These are phyloP conservation scores for Neckera pumila DNA, from an alignment of 225 moss, liverwort and hornwort species.

Conservation along the genomic window DNA sequence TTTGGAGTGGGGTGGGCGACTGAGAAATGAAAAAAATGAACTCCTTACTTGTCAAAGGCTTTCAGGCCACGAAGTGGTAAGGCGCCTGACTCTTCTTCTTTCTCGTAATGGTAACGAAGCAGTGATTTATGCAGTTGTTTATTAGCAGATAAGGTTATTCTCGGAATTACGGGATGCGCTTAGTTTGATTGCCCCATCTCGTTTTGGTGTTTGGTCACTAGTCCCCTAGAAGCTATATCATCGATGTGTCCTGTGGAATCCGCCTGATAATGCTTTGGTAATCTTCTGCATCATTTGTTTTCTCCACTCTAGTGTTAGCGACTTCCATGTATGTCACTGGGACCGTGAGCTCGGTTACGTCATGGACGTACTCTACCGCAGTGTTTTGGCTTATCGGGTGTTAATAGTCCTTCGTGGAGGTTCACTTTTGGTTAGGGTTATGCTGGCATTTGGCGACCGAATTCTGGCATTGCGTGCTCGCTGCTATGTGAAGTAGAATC, in stretches of 20 bases:
- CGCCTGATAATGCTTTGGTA: not conserved
- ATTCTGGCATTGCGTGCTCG: not conserved
- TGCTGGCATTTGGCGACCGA: not conserved
- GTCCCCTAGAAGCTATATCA: not conserved
- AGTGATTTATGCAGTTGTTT: not conserved
- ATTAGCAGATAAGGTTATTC: not conserved
- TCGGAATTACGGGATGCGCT: not conserved
- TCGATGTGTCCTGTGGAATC: not conserved
- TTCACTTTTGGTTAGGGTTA: not conserved
- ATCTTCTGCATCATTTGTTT: not conserved
- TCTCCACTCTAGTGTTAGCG: not conserved
- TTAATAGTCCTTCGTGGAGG: not conserved
- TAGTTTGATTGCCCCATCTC: not conserved
- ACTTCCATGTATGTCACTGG: not conserved
- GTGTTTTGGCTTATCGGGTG: not conserved
- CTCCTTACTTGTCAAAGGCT: conserved; percentile 18
- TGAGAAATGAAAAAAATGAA: conserved; percentile 31
- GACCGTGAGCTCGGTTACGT: not conserved
- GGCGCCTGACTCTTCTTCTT: not conserved
- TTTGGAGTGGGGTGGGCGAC: not conserved
- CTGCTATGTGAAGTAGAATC: not conserved
- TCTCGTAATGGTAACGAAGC: not conserved
- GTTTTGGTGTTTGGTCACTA: not conserved
- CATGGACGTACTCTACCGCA: not conserved
- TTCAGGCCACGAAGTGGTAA: conserved; percentile 33